Evolutionary conservation across 2,329 filamentous ascomycete species (phyloP).

Genomic region (Drechslerella coelobrocha): DNA sequence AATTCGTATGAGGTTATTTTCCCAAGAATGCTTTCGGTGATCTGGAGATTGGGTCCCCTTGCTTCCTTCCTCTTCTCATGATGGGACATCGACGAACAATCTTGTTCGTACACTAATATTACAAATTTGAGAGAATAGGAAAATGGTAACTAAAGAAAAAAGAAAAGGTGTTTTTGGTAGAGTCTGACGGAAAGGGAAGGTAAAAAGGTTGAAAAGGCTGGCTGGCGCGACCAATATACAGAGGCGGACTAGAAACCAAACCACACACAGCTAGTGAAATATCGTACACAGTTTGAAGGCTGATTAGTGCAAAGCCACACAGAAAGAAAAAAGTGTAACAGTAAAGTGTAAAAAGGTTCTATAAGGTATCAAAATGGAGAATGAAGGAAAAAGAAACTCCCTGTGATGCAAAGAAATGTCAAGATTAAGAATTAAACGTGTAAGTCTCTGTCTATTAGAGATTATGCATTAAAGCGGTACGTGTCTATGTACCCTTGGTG

Average conservation of each 20-base stretch:
- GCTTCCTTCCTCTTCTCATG: neutral
- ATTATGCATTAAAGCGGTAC: conserved; percentile 1
- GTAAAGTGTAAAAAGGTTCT: conserved; percentile 20
- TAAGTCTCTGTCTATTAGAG: conserved; percentile 14
- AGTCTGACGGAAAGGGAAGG: neutral
- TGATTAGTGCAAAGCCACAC: conserved; percentile 16
- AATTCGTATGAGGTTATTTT: no score
- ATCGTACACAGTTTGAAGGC: conserved; percentile 44
- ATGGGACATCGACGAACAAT: neutral
- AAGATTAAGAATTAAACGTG: conserved; percentile 22
- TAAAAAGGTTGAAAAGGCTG: neutral
- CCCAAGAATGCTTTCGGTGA: no score
- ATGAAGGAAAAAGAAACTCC: conserved; percentile 5
- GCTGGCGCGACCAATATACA: conserved; percentile 8
- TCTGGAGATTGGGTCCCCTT: no score
- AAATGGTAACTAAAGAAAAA: neutral
- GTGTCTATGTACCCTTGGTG: conserved; percentile 6
- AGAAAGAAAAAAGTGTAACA: conserved; percentile 21
- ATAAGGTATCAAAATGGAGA: conserved; percentile 37
- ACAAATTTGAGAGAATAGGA: conserved; percentile 10
- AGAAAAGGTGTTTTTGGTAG: no score
- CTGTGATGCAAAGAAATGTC: conserved; percentile 11
- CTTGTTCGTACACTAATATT: conserved; percentile 50
- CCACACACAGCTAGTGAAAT: neutral
- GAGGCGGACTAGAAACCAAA: conserved; percentile 1